Conservation (phyloP, 1,284 basidiomycete genomes). For the Irpex sp. region DNA sequence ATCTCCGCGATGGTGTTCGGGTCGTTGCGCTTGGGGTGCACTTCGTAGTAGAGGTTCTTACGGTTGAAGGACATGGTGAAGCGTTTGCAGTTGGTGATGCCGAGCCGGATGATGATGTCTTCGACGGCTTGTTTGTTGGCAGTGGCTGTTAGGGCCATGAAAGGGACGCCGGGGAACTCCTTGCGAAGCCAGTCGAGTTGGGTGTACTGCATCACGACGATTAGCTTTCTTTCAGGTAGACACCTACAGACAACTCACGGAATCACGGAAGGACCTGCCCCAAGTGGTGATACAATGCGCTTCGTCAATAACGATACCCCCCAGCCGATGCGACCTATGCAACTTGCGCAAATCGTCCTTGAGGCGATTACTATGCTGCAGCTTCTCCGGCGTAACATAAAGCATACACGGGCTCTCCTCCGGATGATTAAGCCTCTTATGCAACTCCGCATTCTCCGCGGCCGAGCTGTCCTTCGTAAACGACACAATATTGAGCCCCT, state of each 20-base stretch:
- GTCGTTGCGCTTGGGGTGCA: constrained; percentile 62
- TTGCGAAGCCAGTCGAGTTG: constrained; percentile 66
- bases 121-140: constrained; percentile 76
- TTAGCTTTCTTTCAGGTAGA: not conserved
- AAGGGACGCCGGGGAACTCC: constrained; percentile 76
- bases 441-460: constrained; percentile 34
- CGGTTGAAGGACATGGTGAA: constrained; percentile 91
- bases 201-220: constrained; percentile 49
- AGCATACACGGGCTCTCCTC: constrained; percentile 60
- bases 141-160: constrained; percentile 97
- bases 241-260: constrained; percentile 41
- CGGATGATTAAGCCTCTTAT: constrained; percentile 33
- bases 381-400: constrained; percentile 94
- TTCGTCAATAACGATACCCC: constrained; percentile 94
- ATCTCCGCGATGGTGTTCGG: constrained; percentile 53
- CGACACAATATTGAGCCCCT: constrained; percentile 69
- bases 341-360: constrained; percentile 56
- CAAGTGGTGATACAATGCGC: constrained; percentile 90
- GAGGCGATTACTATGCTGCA: constrained; percentile 62
- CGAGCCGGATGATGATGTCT: constrained; percentile 76
- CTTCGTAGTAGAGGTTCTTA: constrained; percentile 82
- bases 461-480: constrained; percentile 60
- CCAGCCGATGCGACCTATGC: constrained; percentile 56
- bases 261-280: constrained; percentile 81
- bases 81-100: constrained; percentile 56